Evolutionary conservation across 2,329 filamentous ascomycete genomes (phyloP).

Genomic region (Raffaelea albimanens): DNA sequence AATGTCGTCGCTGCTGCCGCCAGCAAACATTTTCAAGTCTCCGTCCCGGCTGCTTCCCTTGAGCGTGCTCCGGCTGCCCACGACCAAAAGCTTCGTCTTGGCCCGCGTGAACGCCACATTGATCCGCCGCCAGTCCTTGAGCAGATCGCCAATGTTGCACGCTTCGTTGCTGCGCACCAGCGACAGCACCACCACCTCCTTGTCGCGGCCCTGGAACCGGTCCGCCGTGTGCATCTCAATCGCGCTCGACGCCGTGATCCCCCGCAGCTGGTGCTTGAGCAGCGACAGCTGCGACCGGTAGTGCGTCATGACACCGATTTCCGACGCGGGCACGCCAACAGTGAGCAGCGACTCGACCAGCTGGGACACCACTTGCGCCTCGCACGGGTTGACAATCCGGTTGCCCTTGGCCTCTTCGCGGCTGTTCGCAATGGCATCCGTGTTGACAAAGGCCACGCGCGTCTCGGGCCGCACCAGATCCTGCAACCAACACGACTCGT

Average conservation of each 20-base stretch:
- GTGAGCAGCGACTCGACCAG: slow-evolving; percentile 71
- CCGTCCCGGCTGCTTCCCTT: slow-evolving; percentile 24
- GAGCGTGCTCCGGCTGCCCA: slow-evolving; percentile 75
- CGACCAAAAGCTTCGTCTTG: slow-evolving; percentile 79
- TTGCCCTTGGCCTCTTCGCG: slow-evolving; percentile 71
- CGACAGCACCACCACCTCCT: slow-evolving; percentile 80
- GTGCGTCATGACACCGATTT: slow-evolving; percentile 93
- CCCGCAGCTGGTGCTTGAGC: slow-evolving; percentile 62
- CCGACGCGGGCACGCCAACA: slow-evolving; percentile 61
- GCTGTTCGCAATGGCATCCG: slow-evolving; percentile 60
- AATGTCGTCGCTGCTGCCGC: slow-evolving; percentile 42
- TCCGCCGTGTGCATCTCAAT: slow-evolving; percentile 97
- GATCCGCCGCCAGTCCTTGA: slow-evolving; percentile 86
- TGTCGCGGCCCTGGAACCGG: slow-evolving; percentile 93
- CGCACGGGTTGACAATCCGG: slow-evolving; percentile 79
- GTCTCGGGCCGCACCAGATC: slow-evolving; percentile 59
- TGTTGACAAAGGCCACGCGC: slow-evolving; percentile 84
- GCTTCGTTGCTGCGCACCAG: slow-evolving; percentile 81
- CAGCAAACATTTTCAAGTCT: no score
- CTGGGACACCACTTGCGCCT: slow-evolving; percentile 68
- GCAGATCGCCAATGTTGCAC: slow-evolving; percentile 75
- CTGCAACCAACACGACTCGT: slow-evolving; percentile 65
- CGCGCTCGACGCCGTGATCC: slow-evolving; percentile 11
- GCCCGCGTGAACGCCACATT: slow-evolving; percentile 94
- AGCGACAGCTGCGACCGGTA: slow-evolving; percentile 87